A percentile compares a stretch with the other conserved stretches of the same genome.
Evolutionary conservation across 148 eudicot species (phyloP).

Genomic region (Fagopyrum tataricum): DNA sequence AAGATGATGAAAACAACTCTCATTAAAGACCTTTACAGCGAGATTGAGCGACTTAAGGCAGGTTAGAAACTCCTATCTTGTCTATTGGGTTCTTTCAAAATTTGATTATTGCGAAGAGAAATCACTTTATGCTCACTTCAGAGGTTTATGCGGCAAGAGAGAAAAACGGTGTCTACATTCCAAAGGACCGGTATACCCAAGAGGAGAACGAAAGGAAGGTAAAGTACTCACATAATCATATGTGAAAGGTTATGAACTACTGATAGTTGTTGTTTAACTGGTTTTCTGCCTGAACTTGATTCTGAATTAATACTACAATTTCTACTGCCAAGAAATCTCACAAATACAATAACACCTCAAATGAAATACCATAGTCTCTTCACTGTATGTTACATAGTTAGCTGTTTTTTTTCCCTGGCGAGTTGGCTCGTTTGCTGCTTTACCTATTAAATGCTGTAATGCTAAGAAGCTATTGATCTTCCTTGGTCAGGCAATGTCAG

Average conservation of each 20-base stretch:
- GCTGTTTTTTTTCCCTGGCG: background rate
- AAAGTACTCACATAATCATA: background rate
- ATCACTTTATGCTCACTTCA: conserved; percentile 19
- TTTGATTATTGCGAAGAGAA: background rate
- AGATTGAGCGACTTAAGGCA: conserved; percentile 78
- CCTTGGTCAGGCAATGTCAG: conserved; percentile 23
- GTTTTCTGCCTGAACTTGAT: no score
- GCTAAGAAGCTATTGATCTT: background rate
- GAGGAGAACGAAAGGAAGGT: conserved; percentile 39
- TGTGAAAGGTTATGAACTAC: background rate
- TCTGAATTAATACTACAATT: background rate
- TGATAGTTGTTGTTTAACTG: background rate
- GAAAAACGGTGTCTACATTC: conserved; percentile 36
- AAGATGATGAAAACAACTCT: conserved; percentile 95
- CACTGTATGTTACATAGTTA: background rate
- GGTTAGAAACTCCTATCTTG: conserved; percentile 28
- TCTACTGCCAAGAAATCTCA: background rate
- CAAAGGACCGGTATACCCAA: conserved; percentile 19
- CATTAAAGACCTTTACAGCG: conserved; percentile 87
- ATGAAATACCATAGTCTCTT: background rate
- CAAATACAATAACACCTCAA: background rate
- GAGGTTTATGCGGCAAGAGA: conserved; percentile 74
- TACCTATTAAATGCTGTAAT: background rate
- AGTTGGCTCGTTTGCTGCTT: background rate
- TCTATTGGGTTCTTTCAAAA: background rate